Evolutionary conservation across 2,329 filamentous ascomycete species (phyloP).

Genomic region (Teratosphaeria viscida): DNA sequence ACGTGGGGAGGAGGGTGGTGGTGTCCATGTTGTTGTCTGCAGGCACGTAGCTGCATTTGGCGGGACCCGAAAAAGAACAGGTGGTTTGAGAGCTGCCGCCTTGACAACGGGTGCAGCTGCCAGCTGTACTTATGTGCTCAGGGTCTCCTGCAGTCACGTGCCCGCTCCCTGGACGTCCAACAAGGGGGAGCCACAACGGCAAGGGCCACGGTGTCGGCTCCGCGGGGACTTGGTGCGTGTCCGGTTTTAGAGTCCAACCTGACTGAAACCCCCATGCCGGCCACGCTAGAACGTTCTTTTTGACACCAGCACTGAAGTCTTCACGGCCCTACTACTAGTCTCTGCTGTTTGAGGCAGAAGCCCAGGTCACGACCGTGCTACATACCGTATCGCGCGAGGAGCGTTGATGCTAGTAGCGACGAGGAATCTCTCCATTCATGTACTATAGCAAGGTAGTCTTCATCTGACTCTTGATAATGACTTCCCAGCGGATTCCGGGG

Average conservation of each 20-base stretch:
- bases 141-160: not conserved
- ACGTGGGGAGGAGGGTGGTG: not conserved
- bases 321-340: not conserved
- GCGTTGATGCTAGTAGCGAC: not conserved
- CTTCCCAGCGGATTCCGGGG: not conserved
- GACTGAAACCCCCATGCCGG: not conserved
- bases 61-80: not conserved
- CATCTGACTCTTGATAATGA: not conserved
- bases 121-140: not conserved
- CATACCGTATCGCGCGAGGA: not conserved
- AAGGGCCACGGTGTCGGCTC: not conserved
- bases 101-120: not conserved
- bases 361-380: not conserved
- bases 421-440: not conserved
- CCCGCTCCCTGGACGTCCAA: not conserved
- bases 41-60: not conserved
- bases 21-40: slow-evolving; percentile 4
- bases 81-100: not conserved
- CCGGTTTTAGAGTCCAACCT: not conserved
- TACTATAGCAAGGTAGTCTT: not conserved
- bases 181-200: not conserved
- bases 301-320: not conserved
- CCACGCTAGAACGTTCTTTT: not conserved
- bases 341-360: not conserved
- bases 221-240: not conserved